Evolutionary conservation across 495 filamentous ascomycete genomes (phyloP), one percentile per base, ranked within the genome.

Genomic region (Neurospora terricola): DNA sequence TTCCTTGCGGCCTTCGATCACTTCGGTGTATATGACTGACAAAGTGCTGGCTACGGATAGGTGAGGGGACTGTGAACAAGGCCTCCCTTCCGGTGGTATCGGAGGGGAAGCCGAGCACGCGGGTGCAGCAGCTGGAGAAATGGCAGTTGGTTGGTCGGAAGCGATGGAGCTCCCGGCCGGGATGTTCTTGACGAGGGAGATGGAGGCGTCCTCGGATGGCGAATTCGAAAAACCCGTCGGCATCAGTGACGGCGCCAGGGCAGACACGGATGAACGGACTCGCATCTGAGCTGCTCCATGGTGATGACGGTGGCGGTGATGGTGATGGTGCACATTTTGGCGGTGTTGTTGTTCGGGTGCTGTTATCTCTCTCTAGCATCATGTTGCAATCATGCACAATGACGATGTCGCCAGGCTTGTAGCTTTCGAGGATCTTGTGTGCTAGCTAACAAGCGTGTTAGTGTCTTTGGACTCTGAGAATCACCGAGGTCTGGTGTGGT

Each of bases 351-450:
- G 39, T 16, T 40, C 12, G 39, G 39, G 39, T 16, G 39, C 39
- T 40, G 39, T 16, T 38, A 38, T 40, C 12, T 40, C 39, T 40
- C 39, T 40, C 39, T 6, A 98, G 86, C 71, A 97, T 87, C 2
- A 98, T 87, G 76, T 97, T 92, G 81, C 94, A 97, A 81, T 98
- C 94, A 79, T 98, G 94, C 69, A 98, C 88, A 83, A 94, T 88
- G 69, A 97, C 89, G 70, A 97, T 91, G 77, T 98, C 94, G 12
- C 94, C 94, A 6, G 93, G 92, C 79, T 92, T 91, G 84, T 97
- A n/a, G n/a, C n/a, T n/a, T n/a, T n/a, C n/a, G n/a, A n/a, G n/a
- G n/a, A 98, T 96, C 71, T 91, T 89, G 78, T 96, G 39, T 40
- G 39, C 5, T 40, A 40, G 5, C 12, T 40, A 11, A 40, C 39